Evolutionary conservation across 129 eudicot genomes (phyloP).

Genomic region (Escallonia rubra): DNA sequence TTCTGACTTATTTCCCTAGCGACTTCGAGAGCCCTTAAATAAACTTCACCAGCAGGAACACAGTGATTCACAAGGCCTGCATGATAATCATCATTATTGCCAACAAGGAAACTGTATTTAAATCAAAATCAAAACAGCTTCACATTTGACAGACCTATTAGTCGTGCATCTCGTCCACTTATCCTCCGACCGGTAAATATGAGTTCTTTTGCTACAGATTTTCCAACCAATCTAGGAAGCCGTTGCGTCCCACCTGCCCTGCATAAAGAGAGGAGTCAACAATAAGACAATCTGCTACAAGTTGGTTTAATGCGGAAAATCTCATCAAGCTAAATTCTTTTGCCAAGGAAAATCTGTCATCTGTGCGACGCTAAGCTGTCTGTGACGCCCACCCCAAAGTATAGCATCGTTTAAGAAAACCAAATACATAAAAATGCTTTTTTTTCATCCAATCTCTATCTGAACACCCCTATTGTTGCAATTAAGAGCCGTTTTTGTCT

Average conservation of each 20-base stretch:
- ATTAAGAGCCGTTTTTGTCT: no score
- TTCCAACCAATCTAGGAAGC: slow-evolving; percentile 92
- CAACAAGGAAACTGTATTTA: neutral
- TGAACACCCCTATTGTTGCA: no score
- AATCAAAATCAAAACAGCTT: slow-evolving; percentile 1
- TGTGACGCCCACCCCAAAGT: no score
- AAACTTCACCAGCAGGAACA: slow-evolving; percentile 79
- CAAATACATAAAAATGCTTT: no score
- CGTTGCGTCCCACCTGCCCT: slow-evolving; percentile 98
- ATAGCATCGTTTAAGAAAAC: no score
- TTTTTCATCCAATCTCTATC: no score
- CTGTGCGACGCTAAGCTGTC: no score
- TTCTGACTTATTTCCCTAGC: slow-evolving; percentile 79
- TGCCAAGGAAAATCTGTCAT: no score
- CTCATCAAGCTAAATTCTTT: neutral
- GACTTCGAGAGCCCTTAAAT: slow-evolving; percentile 79
- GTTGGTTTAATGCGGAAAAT: neutral
- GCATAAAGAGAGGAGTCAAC: slow-evolving; percentile 27
- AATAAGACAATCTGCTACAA: neutral
- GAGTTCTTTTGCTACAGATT: slow-evolving; percentile 87
- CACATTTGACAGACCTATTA: slow-evolving; percentile 46
- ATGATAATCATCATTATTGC: slow-evolving; percentile 9
- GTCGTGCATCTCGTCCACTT: slow-evolving; percentile 65
- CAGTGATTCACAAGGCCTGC: slow-evolving; percentile 88
- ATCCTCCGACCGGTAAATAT: slow-evolving; percentile 87